Conservation (phyloP, 2,329 filamentous ascomycete genomes). For the Fusarium humuli region DNA sequence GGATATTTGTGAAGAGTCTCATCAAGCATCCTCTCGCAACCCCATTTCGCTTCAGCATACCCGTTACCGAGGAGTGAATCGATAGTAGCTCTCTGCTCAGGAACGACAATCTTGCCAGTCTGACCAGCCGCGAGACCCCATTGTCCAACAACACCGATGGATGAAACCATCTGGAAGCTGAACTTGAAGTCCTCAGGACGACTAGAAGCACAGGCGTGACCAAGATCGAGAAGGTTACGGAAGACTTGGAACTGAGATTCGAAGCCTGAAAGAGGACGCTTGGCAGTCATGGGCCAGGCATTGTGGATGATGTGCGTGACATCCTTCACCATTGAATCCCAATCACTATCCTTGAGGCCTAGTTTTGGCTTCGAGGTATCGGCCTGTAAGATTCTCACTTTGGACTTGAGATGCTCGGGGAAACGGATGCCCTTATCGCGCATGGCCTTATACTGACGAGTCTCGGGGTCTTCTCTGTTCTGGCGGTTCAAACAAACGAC, state of each 20-base stretch:
- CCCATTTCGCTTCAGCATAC: constrained; percentile 41
- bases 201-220: neutral
- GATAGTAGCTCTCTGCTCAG: constrained; percentile 20
- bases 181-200: constrained; percentile 26
- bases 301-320: constrained; percentile 37
- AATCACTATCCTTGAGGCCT: constrained; percentile 5
- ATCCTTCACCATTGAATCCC: neutral
- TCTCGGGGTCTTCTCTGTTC: neutral
- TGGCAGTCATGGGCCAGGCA: constrained; percentile 42
- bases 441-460: constrained; percentile 28
- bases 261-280: constrained; percentile 31
- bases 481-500: constrained; percentile 25
- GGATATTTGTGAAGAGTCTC: constrained; percentile 37
- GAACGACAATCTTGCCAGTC: constrained; percentile 26
- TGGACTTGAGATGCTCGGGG: constrained; percentile 14
- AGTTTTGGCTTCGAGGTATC: constrained; percentile 20
- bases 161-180: constrained; percentile 33
- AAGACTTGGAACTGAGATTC: constrained; percentile 39
- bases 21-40: constrained; percentile 40
- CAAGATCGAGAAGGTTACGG: constrained; percentile 28
- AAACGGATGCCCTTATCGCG: constrained; percentile 33
- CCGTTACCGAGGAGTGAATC: constrained; percentile 32
- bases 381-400: constrained; percentile 11
- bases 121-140: constrained; percentile 19
- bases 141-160: constrained; percentile 25